Conservation (phyloP, 306 rosid genomes). For the Gynostemma pentaphyllum region DNA sequence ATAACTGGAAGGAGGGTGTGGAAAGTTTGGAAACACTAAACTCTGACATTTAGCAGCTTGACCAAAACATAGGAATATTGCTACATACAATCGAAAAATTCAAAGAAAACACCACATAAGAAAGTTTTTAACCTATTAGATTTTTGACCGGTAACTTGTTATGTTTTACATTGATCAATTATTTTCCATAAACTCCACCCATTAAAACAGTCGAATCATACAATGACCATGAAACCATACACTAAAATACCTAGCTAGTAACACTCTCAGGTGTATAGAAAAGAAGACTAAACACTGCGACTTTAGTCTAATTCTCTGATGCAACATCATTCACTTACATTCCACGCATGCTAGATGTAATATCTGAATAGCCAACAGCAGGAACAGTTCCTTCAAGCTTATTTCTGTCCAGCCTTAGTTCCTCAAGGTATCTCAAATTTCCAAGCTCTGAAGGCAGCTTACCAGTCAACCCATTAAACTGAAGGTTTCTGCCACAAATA, state of each 20-base stretch:
- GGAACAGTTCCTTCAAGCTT: conserved; percentile 79
- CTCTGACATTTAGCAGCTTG: background rate
- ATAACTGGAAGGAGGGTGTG: conserved; percentile 10
- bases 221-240: background rate
- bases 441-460: conserved; percentile 57
- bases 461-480: conserved; percentile 75
- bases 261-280: background rate
- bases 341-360: conserved; percentile 27
- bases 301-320: background rate
- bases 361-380: conserved; percentile 27
- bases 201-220: too few species aligned
- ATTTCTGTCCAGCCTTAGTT: conserved; percentile 74
- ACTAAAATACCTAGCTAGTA: background rate
- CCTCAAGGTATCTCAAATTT: conserved; percentile 58
- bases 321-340: conserved; percentile 40
- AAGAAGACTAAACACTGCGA: background rate
- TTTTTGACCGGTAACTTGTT: too few species aligned
- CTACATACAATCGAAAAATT: background rate
- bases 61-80: background rate
- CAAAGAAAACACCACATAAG: background rate
- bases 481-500: conserved; percentile 57
- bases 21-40: background rate
- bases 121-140: background rate
- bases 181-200: too few species aligned
- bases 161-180: too few species aligned